Conservation (phyloP, 768 basidiomycete species). For the Chalciporus pseudorubinellus region DNA sequence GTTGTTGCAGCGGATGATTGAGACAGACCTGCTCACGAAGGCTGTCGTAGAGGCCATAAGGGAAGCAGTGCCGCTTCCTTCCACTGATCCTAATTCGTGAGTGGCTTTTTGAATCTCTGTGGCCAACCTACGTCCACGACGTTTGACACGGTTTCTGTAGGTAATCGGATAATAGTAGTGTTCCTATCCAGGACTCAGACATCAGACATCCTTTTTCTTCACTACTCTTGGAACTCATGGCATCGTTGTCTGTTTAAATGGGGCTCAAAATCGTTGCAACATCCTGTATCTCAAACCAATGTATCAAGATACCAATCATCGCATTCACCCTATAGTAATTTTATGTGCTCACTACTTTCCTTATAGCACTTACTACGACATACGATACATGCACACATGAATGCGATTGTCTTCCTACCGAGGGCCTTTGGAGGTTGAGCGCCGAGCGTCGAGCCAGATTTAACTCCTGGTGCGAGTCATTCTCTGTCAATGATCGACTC, state of each 20-base stretch:
- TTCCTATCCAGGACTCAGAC: background rate
- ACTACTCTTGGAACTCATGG: background rate
- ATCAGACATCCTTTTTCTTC: background rate
- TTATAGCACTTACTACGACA: background rate
- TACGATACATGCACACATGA: background rate
- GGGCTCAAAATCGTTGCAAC: background rate
- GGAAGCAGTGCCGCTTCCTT: constrained; percentile 10
- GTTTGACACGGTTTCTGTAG: background rate
- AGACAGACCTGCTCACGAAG: constrained; percentile 11
- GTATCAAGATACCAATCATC: background rate
- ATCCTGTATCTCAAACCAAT: background rate
- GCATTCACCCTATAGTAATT: background rate
- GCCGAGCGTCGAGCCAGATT: too few relatives aligned
- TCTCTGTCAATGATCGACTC: too few relatives aligned
- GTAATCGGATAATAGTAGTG: background rate
- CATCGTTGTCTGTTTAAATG: background rate
- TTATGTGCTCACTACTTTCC: background rate
- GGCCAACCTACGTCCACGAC: too few relatives aligned
- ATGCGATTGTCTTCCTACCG: background rate
- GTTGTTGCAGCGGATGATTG: constrained; percentile 17
- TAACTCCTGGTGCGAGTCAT: background rate
- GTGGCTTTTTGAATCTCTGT: background rate
- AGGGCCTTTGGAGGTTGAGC: background rate
- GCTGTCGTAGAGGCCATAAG: constrained; percentile 11
- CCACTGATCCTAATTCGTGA: background rate